phyloP scores from a whole-genome alignment of 257 asterid species.

The Verbascum thapsus region DNA sequence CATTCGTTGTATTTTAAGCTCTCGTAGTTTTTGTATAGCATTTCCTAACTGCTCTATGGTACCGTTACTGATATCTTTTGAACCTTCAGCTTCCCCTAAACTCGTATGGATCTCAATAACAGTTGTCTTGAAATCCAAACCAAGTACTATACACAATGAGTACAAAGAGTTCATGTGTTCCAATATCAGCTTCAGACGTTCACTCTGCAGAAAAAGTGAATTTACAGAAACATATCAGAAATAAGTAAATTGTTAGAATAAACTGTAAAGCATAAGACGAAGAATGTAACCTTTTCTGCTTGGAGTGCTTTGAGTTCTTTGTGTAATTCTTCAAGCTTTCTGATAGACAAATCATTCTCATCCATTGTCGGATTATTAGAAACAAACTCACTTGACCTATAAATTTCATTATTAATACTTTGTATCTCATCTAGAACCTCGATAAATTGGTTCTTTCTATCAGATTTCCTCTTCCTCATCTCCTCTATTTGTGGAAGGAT shows the following conservation, averaged over 20 bases:
- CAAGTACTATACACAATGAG: constrained; percentile 82
- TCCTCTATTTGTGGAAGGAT: constrained; percentile 84
- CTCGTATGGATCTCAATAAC: constrained; percentile 69
- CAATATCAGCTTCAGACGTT: constrained; percentile 64
- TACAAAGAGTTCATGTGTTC: constrained; percentile 60
- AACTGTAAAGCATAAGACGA: no score
- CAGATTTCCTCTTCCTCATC: constrained; percentile 77
- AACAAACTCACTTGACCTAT: constrained; percentile 36
- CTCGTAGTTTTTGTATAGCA: constrained; percentile 57
- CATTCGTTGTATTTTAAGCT: constrained; percentile 76
- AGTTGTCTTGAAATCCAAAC: constrained; percentile 68
- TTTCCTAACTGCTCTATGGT: constrained; percentile 61
- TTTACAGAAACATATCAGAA: constrained; percentile 21
- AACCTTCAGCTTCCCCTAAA: constrained; percentile 61
- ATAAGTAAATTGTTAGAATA: background rate
- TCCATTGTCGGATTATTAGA: constrained; percentile 40
- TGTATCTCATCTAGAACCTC: constrained; percentile 64
- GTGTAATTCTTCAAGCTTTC: constrained; percentile 78
- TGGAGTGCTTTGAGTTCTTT: constrained; percentile 68
- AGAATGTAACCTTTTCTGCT: constrained; percentile 68
- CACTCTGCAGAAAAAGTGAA: constrained; percentile 61
- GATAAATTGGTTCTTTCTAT: constrained; percentile 67
- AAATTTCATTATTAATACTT: constrained; percentile 60
- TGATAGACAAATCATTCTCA: constrained; percentile 70
- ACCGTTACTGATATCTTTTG: constrained; percentile 57